Conservation (phyloP, 1,139 yeast genomes). For the Eremothecium gossypii region DNA sequence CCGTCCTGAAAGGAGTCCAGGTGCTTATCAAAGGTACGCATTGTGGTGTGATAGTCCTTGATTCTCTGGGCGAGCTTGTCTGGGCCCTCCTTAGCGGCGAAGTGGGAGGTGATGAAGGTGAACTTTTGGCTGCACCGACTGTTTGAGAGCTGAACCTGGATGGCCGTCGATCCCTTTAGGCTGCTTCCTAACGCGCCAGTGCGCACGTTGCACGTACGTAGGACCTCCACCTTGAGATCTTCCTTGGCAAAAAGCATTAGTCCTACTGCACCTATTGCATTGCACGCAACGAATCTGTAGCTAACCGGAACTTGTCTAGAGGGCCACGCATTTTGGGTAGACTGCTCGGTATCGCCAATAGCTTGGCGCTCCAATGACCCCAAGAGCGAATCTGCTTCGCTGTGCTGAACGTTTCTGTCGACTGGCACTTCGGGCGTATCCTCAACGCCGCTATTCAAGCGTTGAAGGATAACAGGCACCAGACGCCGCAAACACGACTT, state of each 20-base stretch:
- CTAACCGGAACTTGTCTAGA: too few relatives aligned
- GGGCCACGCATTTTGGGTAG: too few relatives aligned
- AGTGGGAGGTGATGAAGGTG: constrained; percentile 62
- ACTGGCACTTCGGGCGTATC: too few relatives aligned
- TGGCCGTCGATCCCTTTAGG: constrained; percentile 66
- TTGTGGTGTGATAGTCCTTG: constrained; percentile 40
- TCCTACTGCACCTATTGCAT: constrained; percentile 59
- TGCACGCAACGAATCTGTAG: constrained; percentile 40
- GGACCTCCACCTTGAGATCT: constrained; percentile 28
- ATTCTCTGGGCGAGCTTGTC: constrained; percentile 42
- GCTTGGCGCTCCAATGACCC: too few relatives aligned
- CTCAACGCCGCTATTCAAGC: too few relatives aligned
- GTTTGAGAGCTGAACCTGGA: constrained; percentile 37
- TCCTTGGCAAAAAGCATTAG: constrained; percentile 46
- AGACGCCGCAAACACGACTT: too few relatives aligned
- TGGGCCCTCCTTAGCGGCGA: constrained; percentile 69
- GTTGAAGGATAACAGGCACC: too few relatives aligned
- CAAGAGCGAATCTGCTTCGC: too few relatives aligned
- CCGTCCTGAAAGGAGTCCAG: constrained; percentile 41
- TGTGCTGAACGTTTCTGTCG: too few relatives aligned
- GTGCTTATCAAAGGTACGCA: constrained; percentile 48
- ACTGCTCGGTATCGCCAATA: too few relatives aligned
- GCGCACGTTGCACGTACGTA: constrained; percentile 32
- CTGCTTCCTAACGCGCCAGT: constrained; percentile 56
- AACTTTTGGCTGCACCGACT: constrained; percentile 31